These are phyloP conservation scores for Bipolaris oryzae DNA, from an alignment of 2,329 filamentous ascomycete genomes.

Conservation along the genomic window DNA sequence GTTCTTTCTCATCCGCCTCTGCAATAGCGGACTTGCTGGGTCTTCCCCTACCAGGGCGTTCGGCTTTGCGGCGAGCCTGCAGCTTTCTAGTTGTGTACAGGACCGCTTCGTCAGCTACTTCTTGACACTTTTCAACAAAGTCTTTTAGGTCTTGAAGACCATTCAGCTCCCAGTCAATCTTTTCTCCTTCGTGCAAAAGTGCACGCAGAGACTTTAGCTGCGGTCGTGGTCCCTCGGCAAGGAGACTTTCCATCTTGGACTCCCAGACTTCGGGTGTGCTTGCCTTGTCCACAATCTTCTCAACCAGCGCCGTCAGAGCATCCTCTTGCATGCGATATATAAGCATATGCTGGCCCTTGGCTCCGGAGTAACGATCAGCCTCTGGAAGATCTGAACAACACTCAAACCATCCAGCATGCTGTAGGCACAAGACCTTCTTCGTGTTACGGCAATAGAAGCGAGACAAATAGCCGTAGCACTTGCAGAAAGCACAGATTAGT, in stretches of 20 bases:
- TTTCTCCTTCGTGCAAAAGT: conserved; percentile 90
- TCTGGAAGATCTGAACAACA: conserved; percentile 74
- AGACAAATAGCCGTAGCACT: conserved; percentile 88
- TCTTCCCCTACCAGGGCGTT: conserved; percentile 79
- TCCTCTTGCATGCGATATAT: conserved; percentile 79
- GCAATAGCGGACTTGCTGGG: conserved; percentile 66
- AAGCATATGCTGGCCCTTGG: conserved; percentile 68
- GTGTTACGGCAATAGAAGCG: conserved; percentile 84
- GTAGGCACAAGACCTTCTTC: conserved; percentile 80
- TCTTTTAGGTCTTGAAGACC: conserved; percentile 80
- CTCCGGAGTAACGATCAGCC: conserved; percentile 66
- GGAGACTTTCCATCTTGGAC: conserved; percentile 82
- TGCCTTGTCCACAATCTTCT: conserved; percentile 85
- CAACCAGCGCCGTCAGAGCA: conserved; percentile 67
- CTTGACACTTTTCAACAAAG: conserved; percentile 95
- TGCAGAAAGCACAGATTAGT: conserved; percentile 90
- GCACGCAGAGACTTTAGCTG: conserved; percentile 84
- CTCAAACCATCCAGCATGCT: conserved; percentile 78
- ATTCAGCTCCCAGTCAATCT: conserved; percentile 87
- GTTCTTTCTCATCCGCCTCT: conserved; percentile 82
- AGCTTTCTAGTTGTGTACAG: conserved; percentile 97
- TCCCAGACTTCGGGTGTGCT: conserved; percentile 86
- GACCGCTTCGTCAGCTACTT: conserved; percentile 96
- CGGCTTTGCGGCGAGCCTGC: conserved; percentile 94
- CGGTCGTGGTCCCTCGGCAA: conserved; percentile 83